Evolutionary conservation across 2,329 filamentous ascomycete species (phyloP).

Genomic region (Ampelomyces quisqualis): DNA sequence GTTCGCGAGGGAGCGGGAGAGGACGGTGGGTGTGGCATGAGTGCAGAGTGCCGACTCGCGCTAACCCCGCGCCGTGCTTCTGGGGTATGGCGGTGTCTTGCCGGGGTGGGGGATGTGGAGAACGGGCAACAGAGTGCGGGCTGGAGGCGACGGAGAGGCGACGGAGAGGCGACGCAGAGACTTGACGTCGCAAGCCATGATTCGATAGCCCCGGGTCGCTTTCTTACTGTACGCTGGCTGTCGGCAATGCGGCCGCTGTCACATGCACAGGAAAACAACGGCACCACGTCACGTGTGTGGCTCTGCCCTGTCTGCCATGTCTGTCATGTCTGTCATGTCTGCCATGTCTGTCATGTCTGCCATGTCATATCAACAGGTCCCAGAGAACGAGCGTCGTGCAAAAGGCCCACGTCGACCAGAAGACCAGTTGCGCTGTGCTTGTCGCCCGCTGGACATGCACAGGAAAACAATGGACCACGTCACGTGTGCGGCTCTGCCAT

Average conservation of each 20-base stretch:
- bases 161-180: no score
- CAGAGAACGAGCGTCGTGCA: constrained; percentile 51
- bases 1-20: constrained; percentile 7
- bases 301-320: not conserved
- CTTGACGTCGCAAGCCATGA: constrained; percentile 4
- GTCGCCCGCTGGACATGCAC: no score
- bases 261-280: constrained; percentile 11
- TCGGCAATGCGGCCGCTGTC: no score
- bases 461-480: constrained; percentile 9
- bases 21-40: constrained; percentile 29
- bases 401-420: constrained; percentile 50
- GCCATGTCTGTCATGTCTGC: not conserved
- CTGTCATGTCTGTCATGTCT: not conserved
- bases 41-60: constrained; percentile 22
- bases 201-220: constrained; percentile 13
- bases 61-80: constrained; percentile 30
- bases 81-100: constrained; percentile 6
- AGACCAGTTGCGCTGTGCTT: constrained; percentile 54
- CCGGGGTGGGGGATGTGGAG: constrained; percentile 24
- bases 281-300: no score
- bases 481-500: no score
- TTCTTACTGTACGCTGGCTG: constrained; percentile 6
- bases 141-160: no score
- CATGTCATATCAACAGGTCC: constrained; percentile 50
- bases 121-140: no score